Evolutionary conservation across 768 basidiomycete species (phyloP), one percentile per base, ranked within the genome.

Genomic region (Chalciporus piperatus): DNA sequence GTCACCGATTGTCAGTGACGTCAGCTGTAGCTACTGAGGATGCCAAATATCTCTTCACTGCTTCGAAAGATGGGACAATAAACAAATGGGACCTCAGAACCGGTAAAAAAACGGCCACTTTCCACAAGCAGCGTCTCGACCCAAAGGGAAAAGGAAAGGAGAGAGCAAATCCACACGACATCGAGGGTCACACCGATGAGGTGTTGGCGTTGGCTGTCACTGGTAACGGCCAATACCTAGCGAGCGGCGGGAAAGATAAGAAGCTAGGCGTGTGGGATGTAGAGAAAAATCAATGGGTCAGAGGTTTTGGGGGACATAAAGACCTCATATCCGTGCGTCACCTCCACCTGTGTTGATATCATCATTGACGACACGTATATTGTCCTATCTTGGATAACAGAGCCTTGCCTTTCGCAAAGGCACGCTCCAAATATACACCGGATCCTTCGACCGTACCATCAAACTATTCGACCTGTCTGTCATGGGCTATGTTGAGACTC

Each of bases 401-500:
- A 73, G 77, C 30, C 69, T 92, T 35, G 75, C 84, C 1, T 94
- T 95, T 64, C 82, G 90, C 16, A 90, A 89, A 70, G 82, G 80
- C 41, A 84, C 89, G 3, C 75, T 83, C 48, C 67, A 68, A 27
- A 71, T 94, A 25, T 89, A 89, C 70, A 80, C 86, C 16, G 82
- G 80, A 35, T 88, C 92, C 16, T 83, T 85, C 64, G 91, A 98
- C 67, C 87, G 95, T 13, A 93, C 94, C 0, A 64, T 97, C 50
- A 96, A 96, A 68, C 75, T 98, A 3, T 96, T 88, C 69, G 95
- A 89, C 65, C 72, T 80, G 41, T 79, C 73, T 54, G 89, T 91
- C 6, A 81, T 96, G 78, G 93, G 92, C 10, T 93, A 94, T 62
- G 87, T 98, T 50, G 96, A 99, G 68, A 98, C 96, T 8, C 75